These are phyloP conservation scores for Fagopyrum esculentum DNA, from an alignment of 148 eudicot species.

Conservation along the genomic window DNA sequence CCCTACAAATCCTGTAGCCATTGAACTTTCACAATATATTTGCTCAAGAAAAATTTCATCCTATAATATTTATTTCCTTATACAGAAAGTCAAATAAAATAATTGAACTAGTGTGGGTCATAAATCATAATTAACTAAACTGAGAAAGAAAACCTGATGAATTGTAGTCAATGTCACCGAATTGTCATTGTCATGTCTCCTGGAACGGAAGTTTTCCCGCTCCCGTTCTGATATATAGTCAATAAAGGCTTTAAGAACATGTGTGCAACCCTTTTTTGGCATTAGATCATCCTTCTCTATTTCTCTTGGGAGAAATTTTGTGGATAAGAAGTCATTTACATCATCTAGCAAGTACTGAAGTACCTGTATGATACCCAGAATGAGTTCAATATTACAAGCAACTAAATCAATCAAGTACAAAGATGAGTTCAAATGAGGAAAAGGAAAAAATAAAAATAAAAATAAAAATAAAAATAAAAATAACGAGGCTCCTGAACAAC, in stretches of 20 bases:
- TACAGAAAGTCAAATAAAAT: not conserved
- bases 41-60: not conserved
- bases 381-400: not conserved
- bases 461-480: no score
- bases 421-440: not conserved
- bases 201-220: slow-evolving; percentile 67
- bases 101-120: not conserved
- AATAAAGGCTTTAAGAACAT: slow-evolving; percentile 56
- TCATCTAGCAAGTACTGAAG: slow-evolving; percentile 81
- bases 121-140: not conserved
- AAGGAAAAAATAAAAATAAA: not conserved
- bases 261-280: slow-evolving; percentile 50
- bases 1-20: not conserved
- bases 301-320: slow-evolving; percentile 33
- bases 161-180: slow-evolving; percentile 86
- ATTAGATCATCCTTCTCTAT: slow-evolving; percentile 14
- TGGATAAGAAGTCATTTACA: slow-evolving; percentile 63
- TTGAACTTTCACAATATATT: not conserved
- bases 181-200: slow-evolving; percentile 71
- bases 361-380: slow-evolving; percentile 34
- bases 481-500: not conserved
- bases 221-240: slow-evolving; percentile 76
- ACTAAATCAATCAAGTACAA: not conserved
- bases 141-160: slow-evolving; percentile 60
- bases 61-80: not conserved